Evolutionary conservation across 1,284 basidiomycete species (phyloP).

Genomic region (Ceratobasidium sp.): DNA sequence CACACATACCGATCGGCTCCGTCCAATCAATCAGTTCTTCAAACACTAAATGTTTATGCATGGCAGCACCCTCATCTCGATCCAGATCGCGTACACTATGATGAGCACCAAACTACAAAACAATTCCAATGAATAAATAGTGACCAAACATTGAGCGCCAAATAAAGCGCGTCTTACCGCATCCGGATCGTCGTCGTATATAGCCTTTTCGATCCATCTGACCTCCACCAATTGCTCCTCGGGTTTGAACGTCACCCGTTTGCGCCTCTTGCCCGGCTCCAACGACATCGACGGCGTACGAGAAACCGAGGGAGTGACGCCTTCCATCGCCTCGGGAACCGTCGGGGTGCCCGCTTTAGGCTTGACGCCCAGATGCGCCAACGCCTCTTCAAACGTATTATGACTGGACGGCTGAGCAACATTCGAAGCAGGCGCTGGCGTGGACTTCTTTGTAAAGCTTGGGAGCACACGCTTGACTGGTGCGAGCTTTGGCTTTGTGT

Average conservation of each 20-base stretch:
- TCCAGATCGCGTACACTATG: constrained; percentile 75
- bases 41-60: constrained; percentile 73
- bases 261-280: constrained; percentile 55
- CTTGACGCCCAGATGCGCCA: constrained; percentile 69
- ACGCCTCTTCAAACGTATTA: constrained; percentile 77
- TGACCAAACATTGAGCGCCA: background rate
- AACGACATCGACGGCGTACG: constrained; percentile 51
- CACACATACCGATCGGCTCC: constrained; percentile 69
- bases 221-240: constrained; percentile 71
- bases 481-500: constrained; percentile 75
- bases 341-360: constrained; percentile 58
- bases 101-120: constrained; percentile 52
- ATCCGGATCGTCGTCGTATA: constrained; percentile 81
- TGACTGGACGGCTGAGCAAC: constrained; percentile 73
- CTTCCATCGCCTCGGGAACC: constrained; percentile 32
- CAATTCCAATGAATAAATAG: constrained; percentile 17
- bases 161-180: constrained; percentile 64
- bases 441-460: constrained; percentile 68
- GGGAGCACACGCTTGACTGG: constrained; percentile 57
- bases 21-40: constrained; percentile 82
- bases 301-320: constrained; percentile 49
- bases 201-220: constrained; percentile 76
- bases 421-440: constrained; percentile 53
- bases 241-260: constrained; percentile 75
- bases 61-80: constrained; percentile 77